Percentiles rank a stretch among this genome's conserved stretches.
These are phyloP conservation scores for Penicillium lagena DNA, from an alignment of 495 filamentous ascomycete genomes.

Conservation along the genomic window DNA sequence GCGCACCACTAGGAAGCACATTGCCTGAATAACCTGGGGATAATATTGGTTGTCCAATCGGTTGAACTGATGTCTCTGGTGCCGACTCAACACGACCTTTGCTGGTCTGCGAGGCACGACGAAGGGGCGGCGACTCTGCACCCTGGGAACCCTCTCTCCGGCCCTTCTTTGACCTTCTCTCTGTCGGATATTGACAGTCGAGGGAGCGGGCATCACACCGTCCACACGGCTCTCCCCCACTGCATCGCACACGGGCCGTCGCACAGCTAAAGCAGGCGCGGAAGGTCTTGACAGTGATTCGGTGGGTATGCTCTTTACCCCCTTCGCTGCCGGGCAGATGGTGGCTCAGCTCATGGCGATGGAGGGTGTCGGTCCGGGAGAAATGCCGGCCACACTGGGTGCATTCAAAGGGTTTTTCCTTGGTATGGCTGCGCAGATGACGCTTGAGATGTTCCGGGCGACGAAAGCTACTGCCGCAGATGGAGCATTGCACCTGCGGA, in stretches of 20 bases:
- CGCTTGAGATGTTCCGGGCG: constrained; percentile 67
- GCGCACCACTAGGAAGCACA: background rate
- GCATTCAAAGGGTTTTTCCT: constrained; percentile 65
- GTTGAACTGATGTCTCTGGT: too few species aligned
- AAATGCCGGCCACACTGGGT: constrained; percentile 61
- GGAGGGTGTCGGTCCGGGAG: constrained; percentile 53
- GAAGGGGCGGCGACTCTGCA: constrained; percentile 4
- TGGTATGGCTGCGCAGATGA: constrained; percentile 64
- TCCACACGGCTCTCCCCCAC: constrained; percentile 44
- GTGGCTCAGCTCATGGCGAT: constrained; percentile 50
- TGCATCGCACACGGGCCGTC: constrained; percentile 49
- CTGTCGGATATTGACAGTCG: constrained; percentile 45
- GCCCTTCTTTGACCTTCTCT: constrained; percentile 34
- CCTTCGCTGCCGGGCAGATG: constrained; percentile 33
- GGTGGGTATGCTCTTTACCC: constrained; percentile 31
- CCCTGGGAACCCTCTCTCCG: constrained; percentile 9
- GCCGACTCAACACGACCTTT: background rate
- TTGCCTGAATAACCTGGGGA: constrained; percentile 4
- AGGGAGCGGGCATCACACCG: constrained; percentile 47
- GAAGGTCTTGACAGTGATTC: constrained; percentile 41
- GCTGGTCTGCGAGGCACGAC: background rate
- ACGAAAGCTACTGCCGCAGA: constrained; percentile 54
- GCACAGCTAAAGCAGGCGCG: constrained; percentile 52
- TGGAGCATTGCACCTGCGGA: constrained; percentile 35
- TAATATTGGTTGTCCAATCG: background rate